Evolutionary conservation across 306 rosid genomes (phyloP).

Genomic region (Trifolium repens): DNA sequence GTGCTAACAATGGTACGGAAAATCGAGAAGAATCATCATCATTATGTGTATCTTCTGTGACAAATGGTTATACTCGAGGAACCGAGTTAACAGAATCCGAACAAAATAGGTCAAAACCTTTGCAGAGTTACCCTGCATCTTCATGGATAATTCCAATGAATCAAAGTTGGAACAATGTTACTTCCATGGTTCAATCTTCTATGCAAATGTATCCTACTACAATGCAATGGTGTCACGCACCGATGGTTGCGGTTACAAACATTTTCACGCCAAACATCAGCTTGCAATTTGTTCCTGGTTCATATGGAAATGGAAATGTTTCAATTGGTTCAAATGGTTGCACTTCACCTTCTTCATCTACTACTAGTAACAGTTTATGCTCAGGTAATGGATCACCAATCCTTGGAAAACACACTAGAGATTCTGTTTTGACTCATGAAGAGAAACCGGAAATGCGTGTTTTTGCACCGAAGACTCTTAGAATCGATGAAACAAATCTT

Average conservation of each 20-base stretch:
- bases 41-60: constrained; percentile 52
- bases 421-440: background rate
- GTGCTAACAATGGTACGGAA: background rate
- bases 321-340: constrained; percentile 52
- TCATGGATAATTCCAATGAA: constrained; percentile 59
- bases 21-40: constrained; percentile 51
- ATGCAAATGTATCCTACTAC: constrained; percentile 40
- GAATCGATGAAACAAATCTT: background rate
- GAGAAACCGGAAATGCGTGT: constrained; percentile 41
- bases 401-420: background rate
- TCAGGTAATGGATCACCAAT: background rate
- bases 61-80: constrained; percentile 38
- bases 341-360: constrained; percentile 57
- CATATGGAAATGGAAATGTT: constrained; percentile 48
- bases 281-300: constrained; percentile 55
- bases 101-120: constrained; percentile 31
- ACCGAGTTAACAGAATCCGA: constrained; percentile 49
- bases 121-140: constrained; percentile 51
- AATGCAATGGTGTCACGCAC: constrained; percentile 53
- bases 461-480: constrained; percentile 53
- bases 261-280: constrained; percentile 53
- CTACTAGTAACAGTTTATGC: constrained; percentile 17
- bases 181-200: constrained; percentile 41
- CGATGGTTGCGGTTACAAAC: constrained; percentile 55
- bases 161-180: constrained; percentile 49